Conservation (phyloP, 2,329 filamentous ascomycete genomes). For the Penicillium sp. region DNA sequence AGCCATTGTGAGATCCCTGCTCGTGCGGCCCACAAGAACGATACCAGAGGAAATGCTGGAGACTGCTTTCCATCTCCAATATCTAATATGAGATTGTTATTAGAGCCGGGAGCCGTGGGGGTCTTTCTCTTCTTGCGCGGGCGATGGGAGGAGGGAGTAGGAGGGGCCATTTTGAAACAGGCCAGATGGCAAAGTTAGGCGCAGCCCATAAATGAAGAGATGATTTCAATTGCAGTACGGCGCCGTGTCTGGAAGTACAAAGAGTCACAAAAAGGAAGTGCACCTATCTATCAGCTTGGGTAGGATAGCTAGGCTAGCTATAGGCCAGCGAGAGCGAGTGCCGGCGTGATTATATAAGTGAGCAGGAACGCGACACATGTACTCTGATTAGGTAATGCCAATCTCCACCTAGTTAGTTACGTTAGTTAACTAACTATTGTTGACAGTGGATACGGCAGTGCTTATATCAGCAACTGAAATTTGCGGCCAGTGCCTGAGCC, state of each 20-base stretch:
- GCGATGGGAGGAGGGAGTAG: constrained; percentile 38
- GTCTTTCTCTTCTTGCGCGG: constrained; percentile 49
- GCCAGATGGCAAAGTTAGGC: constrained; percentile 12
- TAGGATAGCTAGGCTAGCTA: not conserved
- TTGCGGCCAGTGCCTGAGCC: constrained; percentile 1
- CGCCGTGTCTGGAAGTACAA: not conserved
- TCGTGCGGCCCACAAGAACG: constrained; percentile 92
- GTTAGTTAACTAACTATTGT: too few species aligned
- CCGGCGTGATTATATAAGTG: not conserved
- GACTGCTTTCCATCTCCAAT: constrained; percentile 45
- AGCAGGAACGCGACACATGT: not conserved
- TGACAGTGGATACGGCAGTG: not conserved
- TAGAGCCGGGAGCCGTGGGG: constrained; percentile 36
- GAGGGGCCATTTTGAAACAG: constrained; percentile 28
- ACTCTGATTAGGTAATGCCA: not conserved
- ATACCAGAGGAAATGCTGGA: constrained; percentile 84
- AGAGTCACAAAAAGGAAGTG: not conserved
- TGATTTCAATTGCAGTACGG: not conserved
- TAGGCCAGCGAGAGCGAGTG: not conserved
- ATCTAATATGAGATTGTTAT: constrained; percentile 46
- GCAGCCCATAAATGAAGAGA: constrained; percentile 10
- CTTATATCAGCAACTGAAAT: not conserved
- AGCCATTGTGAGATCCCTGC: constrained; percentile 86
- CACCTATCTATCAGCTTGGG: not conserved
- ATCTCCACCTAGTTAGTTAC: not conserved